Percentiles rank a stretch among this genome's conserved stretches.
These are phyloP conservation scores for Leccinum incarnatum DNA, from an alignment of 768 basidiomycete genomes.

Conservation along the genomic window DNA sequence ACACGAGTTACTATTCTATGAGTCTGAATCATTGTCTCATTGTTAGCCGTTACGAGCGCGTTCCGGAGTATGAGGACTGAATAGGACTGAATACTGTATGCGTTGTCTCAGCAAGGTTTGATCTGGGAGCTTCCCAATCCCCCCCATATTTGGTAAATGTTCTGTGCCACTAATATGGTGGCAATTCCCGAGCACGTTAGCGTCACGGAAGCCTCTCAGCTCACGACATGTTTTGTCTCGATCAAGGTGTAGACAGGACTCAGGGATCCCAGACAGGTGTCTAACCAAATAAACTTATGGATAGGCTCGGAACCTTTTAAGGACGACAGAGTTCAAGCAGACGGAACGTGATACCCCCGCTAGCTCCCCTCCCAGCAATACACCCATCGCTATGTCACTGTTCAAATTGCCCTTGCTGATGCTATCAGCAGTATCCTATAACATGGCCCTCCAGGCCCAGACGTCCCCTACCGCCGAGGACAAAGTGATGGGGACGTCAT, in stretches of 20 bases:
- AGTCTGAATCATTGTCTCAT: not conserved
- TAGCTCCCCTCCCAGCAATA: not conserved
- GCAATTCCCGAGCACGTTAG: not conserved
- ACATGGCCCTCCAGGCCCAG: not conserved
- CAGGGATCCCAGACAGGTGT: not conserved
- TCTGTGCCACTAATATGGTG: not conserved
- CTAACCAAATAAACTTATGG: not conserved
- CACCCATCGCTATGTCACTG: conserved; percentile 5
- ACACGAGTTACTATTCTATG: too few relatives aligned
- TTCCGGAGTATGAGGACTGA: not conserved
- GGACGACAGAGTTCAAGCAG: not conserved
- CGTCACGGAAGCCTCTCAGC: not conserved
- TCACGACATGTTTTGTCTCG: not conserved
- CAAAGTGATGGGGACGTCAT: conserved; percentile 1
- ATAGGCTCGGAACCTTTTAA: not conserved
- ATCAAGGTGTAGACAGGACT: not conserved
- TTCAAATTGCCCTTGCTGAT: conserved; percentile 9
- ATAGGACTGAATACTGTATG: not conserved
- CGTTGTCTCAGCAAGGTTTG: not conserved
- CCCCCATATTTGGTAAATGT: not conserved
- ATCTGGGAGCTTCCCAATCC: not conserved
- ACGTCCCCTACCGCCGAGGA: not conserved
- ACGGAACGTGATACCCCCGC: not conserved
- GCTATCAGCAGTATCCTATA: conserved; percentile 4
- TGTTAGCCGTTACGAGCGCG: not conserved